Base-by-base conservation (phyloP, 768 basidiomycete genomes). In the Clitopilus hobsonii region DNA sequence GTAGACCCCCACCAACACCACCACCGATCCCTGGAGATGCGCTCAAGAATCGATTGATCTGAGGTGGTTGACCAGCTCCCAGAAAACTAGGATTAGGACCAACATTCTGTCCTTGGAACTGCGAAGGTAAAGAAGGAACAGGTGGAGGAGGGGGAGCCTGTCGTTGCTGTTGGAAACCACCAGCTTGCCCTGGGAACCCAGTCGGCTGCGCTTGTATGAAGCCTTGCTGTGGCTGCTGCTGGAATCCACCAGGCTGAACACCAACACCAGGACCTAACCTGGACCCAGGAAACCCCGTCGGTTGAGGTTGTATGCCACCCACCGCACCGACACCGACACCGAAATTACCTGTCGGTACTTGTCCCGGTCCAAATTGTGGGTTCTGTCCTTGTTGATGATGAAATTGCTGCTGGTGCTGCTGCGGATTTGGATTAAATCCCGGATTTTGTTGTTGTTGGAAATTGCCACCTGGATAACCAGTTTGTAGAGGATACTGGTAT, bases 401-500 rank as follows among this genome's bases (percentile, higher is more conserved):
- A 2, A 65, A 60, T 29, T 63, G 64, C 29, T 64, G 59, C 51
- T 61, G 62, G 49, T 36, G 32, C 32, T 36, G 32, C 32, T n/a
- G n/a, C n/a, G n/a, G n/a, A n/a, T n/a, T n/a, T n/a, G 41, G 41
- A 18, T 45, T 45, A 52, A 71, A 71, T 53, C 76, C 77, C 11
- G 69, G 74, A 38, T 71, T 68, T 56, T 71, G 69, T 52, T 70
- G 78, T 60, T 77, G 78, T 55, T 75, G 77, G 3, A 64, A 66
- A 49, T 74, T 75, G 54, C 60, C 59, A 51, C 64, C 65, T 56
- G 73, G 79, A 68, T 80, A 86, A 13, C 87, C 89, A 2, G 89
- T 88, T 60, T 88, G 88, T 67, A 85, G 73, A 27, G 89, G 85
- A 65, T 88, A 86, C 70, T 91, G 88, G 63, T 75, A 86, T 29